These are phyloP conservation scores for Candida freyschussii DNA, from an alignment of 1,139 yeast species.

Conservation along the genomic window DNA sequence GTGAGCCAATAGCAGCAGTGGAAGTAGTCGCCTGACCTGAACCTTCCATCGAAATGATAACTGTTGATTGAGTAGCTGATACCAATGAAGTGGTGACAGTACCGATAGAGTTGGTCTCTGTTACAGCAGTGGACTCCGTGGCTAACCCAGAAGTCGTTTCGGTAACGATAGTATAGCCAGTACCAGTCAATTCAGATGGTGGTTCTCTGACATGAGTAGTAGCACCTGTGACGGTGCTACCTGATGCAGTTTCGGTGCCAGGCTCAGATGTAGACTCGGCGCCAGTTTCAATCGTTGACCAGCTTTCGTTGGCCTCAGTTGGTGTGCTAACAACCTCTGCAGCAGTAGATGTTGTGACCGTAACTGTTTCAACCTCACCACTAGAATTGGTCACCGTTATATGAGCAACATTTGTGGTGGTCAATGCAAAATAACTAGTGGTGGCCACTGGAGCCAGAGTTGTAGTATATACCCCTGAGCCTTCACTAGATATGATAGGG, in stretches of 20 bases:
- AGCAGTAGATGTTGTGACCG: conserved; percentile 1
- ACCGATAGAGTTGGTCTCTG: too few species aligned
- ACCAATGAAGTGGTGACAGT: too few species aligned
- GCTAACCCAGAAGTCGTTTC: conserved; percentile 3
- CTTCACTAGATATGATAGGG: too few species aligned
- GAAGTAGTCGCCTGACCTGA: not conserved
- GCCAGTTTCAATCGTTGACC: too few species aligned
- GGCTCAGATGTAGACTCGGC: conserved; percentile 1
- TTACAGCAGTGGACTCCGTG: too few species aligned
- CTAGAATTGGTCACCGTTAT: not conserved
- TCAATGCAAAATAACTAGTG: not conserved
- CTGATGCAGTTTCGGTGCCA: not conserved
- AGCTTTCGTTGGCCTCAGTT: conserved; percentile 1
- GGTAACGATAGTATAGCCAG: conserved; percentile 2
- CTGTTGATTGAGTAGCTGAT: too few species aligned
- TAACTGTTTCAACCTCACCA: not conserved
- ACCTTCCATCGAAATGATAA: too few species aligned
- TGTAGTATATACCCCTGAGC: too few species aligned
- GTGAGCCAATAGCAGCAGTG: conserved; percentile 1
- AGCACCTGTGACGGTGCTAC: not conserved
- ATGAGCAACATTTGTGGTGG: not conserved
- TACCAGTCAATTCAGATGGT: conserved; percentile 1
- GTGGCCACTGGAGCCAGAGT: not conserved
- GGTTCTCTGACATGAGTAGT: conserved; percentile 1
- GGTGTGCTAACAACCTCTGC: conserved; percentile 1